Evolutionary conservation across 2,329 filamentous ascomycete species (phyloP).

Genomic region (Neocatenulostroma microsporum): DNA sequence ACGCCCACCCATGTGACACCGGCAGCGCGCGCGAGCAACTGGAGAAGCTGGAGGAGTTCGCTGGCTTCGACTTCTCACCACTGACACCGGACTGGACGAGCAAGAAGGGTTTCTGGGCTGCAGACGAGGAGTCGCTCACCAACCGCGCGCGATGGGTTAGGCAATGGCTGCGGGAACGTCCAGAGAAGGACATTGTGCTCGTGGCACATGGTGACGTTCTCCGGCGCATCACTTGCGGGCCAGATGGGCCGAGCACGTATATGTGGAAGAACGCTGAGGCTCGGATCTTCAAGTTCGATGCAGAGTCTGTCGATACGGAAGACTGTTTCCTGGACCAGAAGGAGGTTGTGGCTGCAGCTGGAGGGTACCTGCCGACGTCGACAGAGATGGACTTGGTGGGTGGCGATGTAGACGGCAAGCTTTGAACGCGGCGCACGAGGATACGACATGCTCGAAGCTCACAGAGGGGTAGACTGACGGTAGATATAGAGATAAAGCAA

Average conservation of each 20-base stretch:
- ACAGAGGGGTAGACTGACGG: too few relatives aligned
- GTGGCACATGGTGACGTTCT: conserved; percentile 29
- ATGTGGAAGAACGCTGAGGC: conserved; percentile 27
- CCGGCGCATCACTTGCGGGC: conserved; percentile 21
- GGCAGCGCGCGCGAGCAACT: conserved; percentile 20
- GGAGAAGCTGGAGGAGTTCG: conserved; percentile 21
- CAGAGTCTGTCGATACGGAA: conserved; percentile 17
- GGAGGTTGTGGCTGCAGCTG: conserved; percentile 23
- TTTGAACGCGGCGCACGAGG: too few relatives aligned
- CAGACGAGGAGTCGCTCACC: conserved; percentile 13
- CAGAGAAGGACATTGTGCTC: conserved; percentile 27
- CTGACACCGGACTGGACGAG: conserved; percentile 25
- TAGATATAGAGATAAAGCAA: too few relatives aligned
- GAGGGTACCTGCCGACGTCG: conserved; percentile 25
- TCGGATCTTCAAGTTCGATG: conserved; percentile 23
- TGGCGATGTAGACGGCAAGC: conserved; percentile 2
- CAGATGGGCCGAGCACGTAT: conserved; percentile 19
- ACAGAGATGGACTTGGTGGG: conserved; percentile 21
- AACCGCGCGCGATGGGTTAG: conserved; percentile 25
- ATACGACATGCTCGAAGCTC: too few relatives aligned
- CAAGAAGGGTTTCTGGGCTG: conserved; percentile 25
- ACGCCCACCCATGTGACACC: conserved; percentile 26
- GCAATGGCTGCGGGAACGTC: conserved; percentile 23
- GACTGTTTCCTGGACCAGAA: conserved; percentile 23
- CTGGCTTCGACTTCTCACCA: conserved; percentile 21